Evolutionary conservation across 805 yeast species (phyloP), one percentile per base, ranked within the genome.

Genomic region (Nakazawaea ambrosiae): DNA sequence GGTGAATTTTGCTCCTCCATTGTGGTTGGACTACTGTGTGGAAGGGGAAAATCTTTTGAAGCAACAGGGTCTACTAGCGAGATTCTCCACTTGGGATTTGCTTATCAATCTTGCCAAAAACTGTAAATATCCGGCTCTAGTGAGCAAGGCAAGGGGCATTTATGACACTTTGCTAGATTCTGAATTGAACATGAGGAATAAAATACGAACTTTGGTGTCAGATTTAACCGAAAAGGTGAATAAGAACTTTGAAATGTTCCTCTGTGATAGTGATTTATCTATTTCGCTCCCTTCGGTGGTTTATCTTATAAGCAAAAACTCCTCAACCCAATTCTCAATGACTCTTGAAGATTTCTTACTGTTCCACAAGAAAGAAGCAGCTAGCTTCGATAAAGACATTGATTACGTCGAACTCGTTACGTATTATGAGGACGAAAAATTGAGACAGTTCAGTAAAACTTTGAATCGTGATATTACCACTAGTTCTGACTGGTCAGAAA

Each of bases 261-360:
- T 75, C 5, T 63, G 83, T 1, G 88, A 81, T 54, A 70, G 70
- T 19, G 69, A 70, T 29, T 55, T 79, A 32, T 50, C 46, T 14
- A 64, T 66, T 27, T 60, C 74, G 1, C 78, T 68, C 31, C 82
- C 85, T 1, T 69, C 84, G 0, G 74, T 68, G 24, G 63, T 77
- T 0, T 36, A 73, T 2, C 43, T 50, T 4, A 44, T 36, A 4
- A 50, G 58, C 15, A 41, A 49, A 9, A 49, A 52, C 1, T 54
- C 54, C 4, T n/a, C n/a, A n/a, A 55, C 57, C 15, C 47, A 53
- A 48, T 20, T 51, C 57, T 53, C 60, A 51, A 43, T 41, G 49
- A 66, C 55, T 28, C 61, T 45, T 54, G 50, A 41, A 41, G 42
- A 50, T 50, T 51, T 68, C 49, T 40, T 57, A 40, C 47, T 57